These are phyloP conservation scores for Agarophyton chilense DNA, from an alignment of 23 red algal species.

Conservation along the genomic window DNA sequence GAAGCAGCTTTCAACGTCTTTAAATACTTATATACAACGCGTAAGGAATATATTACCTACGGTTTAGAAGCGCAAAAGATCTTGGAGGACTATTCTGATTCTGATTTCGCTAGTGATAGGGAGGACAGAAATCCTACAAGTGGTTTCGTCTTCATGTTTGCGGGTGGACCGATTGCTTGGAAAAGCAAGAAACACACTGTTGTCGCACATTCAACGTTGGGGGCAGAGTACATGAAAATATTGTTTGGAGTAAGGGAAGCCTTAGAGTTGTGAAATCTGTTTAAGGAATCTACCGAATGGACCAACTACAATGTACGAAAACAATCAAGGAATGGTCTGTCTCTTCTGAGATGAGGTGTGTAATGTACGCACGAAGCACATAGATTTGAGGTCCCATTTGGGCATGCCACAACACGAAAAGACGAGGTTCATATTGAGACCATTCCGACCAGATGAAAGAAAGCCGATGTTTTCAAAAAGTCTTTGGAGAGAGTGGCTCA, in stretches of 20 bases:
- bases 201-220: constrained; percentile 8
- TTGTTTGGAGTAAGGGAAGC: neutral
- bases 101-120: neutral
- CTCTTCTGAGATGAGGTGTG: neutral
- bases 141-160: constrained; percentile 36
- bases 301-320: neutral
- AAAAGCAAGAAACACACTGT: constrained; percentile 12
- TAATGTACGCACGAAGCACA: constrained; percentile 39
- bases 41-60: neutral
- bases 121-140: constrained; percentile 7
- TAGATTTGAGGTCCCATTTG: constrained; percentile 28
- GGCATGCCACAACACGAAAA: too few species aligned
- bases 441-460: too few species aligned
- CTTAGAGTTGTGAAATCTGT: constrained; percentile 5
- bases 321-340: too few species aligned
- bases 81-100: neutral
- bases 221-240: constrained; percentile 19
- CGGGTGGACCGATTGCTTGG: too few species aligned
- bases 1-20: neutral
- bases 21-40: neutral
- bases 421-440: too few species aligned
- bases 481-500: too few species aligned
- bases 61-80: neutral
- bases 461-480: too few species aligned
- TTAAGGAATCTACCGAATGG: neutral